phyloP scores from a whole-genome alignment of 2,329 filamentous ascomycete species.

The Diaporthe vaccinii region DNA sequence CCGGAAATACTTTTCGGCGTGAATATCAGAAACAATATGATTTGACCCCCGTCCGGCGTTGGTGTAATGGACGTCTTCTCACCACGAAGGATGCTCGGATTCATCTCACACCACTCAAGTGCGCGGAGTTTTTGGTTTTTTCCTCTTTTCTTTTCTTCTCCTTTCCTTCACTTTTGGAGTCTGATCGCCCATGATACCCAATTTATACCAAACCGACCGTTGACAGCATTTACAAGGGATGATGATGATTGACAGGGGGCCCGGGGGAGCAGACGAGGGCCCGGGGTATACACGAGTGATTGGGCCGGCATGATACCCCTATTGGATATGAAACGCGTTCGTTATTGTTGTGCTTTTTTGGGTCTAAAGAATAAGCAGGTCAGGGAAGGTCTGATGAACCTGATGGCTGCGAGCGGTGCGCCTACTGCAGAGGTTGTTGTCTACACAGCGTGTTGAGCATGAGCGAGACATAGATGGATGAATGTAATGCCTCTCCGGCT shows the following conservation, averaged over 20 bases:
- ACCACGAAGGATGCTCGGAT: neutral
- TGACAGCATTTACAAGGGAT: constrained; percentile 28
- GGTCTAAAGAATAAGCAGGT: neutral
- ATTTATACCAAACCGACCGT: constrained; percentile 35
- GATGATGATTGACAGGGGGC: neutral
- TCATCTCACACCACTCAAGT: neutral
- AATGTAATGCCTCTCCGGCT: constrained; percentile 1
- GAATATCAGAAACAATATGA: neutral
- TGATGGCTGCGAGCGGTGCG: neutral
- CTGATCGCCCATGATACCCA: constrained; percentile 39
- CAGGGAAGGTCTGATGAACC: neutral
- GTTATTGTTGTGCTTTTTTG: neutral
- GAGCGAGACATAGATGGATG: constrained; percentile 13
- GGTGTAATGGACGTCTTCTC: neutral
- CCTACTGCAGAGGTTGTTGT: neutral
- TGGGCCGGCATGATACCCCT: constrained; percentile 29
- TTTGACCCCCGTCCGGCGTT: neutral
- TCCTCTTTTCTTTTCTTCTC: neutral
- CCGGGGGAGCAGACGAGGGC: neutral
- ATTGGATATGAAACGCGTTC: constrained; percentile 25
- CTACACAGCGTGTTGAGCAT: constrained; percentile 21
- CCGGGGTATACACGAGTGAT: neutral
- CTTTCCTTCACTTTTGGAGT: constrained; percentile 21
- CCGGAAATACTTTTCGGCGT: constrained; percentile 33
- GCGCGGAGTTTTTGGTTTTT: constrained; percentile 8